Base-by-base conservation (phyloP, 2,329 filamentous ascomycete genomes). In the Ascosphaera apis region DNA sequence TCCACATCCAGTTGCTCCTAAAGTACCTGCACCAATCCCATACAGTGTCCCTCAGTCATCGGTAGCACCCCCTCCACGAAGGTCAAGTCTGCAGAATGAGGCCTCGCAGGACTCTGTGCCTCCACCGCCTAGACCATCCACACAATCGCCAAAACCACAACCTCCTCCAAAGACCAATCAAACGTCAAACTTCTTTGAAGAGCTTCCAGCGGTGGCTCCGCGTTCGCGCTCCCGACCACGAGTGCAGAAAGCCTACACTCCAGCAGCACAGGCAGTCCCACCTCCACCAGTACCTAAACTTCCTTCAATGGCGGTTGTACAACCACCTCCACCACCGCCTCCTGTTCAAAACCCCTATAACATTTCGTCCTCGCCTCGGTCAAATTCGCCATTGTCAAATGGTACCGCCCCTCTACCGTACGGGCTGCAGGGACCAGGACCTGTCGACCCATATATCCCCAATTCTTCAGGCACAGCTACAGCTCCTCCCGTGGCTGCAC, bases 161-260 rank as follows among this genome's bases (percentile, higher is more conserved):
- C 34, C 34, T 5, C 18, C 30, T 3, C 16, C 15, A 23, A 4
- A 15, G 25, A 7, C 36, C 34, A 42, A 45, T 33, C 37, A 48
- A 15, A 44, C 50, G 1, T 55, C 55, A 40, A 71, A 66, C 44
- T 86, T 86, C 51, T 86, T 83, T 44, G 79, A 84, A 53, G 79
- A 86, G 37, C 60, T 86, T 15, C 79, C 79, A 1, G 53, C 76
- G 36, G 53, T 65, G 1, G 21, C 21, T 25, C 21, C 21, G 11
- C 21, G 21, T 6, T 54, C 67, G 3, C 74, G 65, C 47, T 65
- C 71, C n/a, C 67, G 74, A 17, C 67, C 71, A 13, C 62, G 64
- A 16, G 56, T 49, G 37, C 48, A 52, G 15, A 57, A 55, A 4
- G 53, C 57, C 38, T 57, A 58, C 43, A 51, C 53, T 31, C 53